A percentile compares a stretch with the other conserved stretches of the same genome.
phyloP scores from a whole-genome alignment of 169 alveolate species.

The Cardiosporidium cionae region DNA sequence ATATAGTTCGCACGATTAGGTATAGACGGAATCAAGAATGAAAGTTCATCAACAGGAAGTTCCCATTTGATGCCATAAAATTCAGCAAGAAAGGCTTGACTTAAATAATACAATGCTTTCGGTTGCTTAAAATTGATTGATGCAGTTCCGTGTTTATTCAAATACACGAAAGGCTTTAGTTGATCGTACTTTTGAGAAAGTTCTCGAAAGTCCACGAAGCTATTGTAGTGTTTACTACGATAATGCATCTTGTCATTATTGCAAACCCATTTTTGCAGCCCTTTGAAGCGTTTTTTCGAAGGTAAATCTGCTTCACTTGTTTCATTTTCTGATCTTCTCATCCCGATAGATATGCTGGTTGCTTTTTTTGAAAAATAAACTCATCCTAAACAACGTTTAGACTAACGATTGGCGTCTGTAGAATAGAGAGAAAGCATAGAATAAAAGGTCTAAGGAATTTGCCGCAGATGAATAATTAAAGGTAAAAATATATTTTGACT shows the following conservation, averaged over 20 bases:
- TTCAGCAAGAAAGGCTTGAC: constrained; percentile 1
- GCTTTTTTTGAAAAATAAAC: too few relatives aligned
- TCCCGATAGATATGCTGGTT: too few relatives aligned
- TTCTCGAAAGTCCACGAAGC: background rate
- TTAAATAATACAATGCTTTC: background rate
- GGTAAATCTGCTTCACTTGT: too few relatives aligned
- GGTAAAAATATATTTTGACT: too few relatives aligned
- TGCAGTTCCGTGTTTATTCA: background rate
- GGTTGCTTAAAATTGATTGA: background rate
- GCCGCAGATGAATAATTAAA: too few relatives aligned
- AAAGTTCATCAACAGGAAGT: background rate
- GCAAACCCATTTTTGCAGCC: constrained; percentile 5
- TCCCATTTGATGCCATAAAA: background rate
- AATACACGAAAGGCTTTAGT: background rate
- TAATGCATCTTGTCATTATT: constrained; percentile 26
- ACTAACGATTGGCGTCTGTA: too few relatives aligned
- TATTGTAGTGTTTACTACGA: constrained; percentile 5
- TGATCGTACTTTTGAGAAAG: constrained; percentile 1
- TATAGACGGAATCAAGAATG: constrained; percentile 36
- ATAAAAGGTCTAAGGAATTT: too few relatives aligned
- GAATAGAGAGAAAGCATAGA: too few relatives aligned
- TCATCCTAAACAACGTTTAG: too few relatives aligned
- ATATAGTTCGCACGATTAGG: constrained; percentile 48
- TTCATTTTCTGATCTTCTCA: too few relatives aligned
- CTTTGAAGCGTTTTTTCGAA: background rate